Conservation (phyloP, 176 grass and related monocot species). For the Cenchrus americanus region DNA sequence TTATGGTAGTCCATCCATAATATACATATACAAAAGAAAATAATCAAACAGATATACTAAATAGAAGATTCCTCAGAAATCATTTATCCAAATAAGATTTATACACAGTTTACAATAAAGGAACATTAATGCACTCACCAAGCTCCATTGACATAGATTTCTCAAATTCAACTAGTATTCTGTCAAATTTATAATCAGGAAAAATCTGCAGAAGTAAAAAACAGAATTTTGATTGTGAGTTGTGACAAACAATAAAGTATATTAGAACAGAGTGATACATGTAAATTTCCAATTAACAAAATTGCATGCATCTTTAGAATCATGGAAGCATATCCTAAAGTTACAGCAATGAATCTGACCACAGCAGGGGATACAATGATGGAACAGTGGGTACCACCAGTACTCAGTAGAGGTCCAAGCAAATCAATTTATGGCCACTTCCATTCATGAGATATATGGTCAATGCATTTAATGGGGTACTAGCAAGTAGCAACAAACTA, state of each 20-base stretch:
- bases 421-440: conserved; percentile 13
- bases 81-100: neutral
- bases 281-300: neutral
- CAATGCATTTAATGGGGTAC: conserved; percentile 13
- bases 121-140: conserved; percentile 55
- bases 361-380: conserved; percentile 26
- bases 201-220: conserved; percentile 73
- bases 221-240: conserved; percentile 30
- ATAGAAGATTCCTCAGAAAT: neutral
- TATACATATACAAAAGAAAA: conserved; percentile 32
- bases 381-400: neutral
- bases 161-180: conserved; percentile 84
- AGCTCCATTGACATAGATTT: conserved; percentile 87
- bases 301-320: neutral
- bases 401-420: neutral
- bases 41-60: conserved; percentile 7
- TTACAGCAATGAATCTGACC: neutral
- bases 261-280: neutral
- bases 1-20: neutral
- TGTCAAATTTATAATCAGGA: conserved; percentile 92
- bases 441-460: conserved; percentile 2
- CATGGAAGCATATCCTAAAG: neutral
- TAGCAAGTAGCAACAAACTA: neutral
- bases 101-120: neutral
- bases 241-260: conserved; percentile 24